Conservation (phyloP, 2,329 filamentous ascomycete species). For the Xylariaceae sp. region DNA sequence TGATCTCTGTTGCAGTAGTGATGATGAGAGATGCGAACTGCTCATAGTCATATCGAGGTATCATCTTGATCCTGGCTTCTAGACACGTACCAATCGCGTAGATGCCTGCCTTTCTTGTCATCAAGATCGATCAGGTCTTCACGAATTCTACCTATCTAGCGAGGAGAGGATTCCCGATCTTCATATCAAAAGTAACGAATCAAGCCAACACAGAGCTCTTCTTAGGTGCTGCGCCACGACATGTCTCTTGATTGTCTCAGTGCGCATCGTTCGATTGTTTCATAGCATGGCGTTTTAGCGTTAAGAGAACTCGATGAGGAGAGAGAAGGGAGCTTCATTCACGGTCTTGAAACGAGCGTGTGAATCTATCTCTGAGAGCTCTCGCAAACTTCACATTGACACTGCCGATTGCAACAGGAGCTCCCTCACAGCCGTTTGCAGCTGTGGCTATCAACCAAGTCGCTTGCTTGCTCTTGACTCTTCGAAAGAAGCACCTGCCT, state of each 20-base stretch:
- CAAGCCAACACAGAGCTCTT: neutral
- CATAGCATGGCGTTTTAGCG: slow-evolving; percentile 8
- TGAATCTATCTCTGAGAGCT: neutral
- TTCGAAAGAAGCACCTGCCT: too few relatives aligned
- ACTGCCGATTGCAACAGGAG: neutral
- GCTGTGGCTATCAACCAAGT: neutral
- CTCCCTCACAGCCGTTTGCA: neutral
- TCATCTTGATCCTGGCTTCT: neutral
- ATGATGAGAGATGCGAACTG: neutral
- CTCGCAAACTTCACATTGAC: neutral
- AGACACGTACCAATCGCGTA: slow-evolving; percentile 18
- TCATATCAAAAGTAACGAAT: neutral
- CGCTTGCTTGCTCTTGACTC: neutral
- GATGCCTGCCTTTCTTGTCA: neutral
- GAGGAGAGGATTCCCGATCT: neutral
- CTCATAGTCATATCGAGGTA: slow-evolving; percentile 5
- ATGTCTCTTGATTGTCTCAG: slow-evolving; percentile 12
- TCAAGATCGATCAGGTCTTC: neutral
- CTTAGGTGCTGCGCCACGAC: neutral
- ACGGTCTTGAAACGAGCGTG: slow-evolving; percentile 3
- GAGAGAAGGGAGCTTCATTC: neutral
- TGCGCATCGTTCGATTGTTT: slow-evolving; percentile 11
- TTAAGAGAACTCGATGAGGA: neutral
- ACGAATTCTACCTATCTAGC: neutral
- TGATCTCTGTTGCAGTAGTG: neutral